These are phyloP conservation scores for Tolypocladium sp. DNA, from an alignment of 2,329 filamentous ascomycete species.

Conservation along the genomic window DNA sequence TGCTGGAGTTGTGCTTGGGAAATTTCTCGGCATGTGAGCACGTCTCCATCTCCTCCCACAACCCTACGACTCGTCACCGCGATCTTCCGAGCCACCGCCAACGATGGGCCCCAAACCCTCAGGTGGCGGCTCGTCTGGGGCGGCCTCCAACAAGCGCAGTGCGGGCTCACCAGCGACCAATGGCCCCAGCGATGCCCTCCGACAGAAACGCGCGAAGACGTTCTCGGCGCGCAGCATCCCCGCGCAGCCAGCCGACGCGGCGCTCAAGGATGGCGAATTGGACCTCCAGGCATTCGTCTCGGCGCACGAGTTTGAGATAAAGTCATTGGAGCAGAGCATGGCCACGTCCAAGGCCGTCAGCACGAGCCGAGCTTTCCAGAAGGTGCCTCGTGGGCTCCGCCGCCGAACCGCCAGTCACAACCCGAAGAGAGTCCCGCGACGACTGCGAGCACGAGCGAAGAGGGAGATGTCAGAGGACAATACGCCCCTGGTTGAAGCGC, in stretches of 20 bases:
- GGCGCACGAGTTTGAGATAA: constrained; percentile 83
- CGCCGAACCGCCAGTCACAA: constrained; percentile 92
- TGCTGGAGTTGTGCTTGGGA: background rate
- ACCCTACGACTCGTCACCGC: background rate
- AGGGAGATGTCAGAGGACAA: constrained; percentile 82
- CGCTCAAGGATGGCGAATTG: constrained; percentile 64
- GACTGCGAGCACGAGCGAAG: constrained; percentile 60
- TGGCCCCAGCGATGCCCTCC: constrained; percentile 14
- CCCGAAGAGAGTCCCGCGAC: constrained; percentile 76
- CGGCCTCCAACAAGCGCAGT: constrained; percentile 17
- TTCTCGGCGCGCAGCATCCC: constrained; percentile 40
- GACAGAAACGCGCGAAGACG: constrained; percentile 36
- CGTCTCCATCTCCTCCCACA: background rate
- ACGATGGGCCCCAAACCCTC: constrained; percentile 16
- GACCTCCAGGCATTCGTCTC: constrained; percentile 78
- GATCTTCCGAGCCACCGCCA: constrained; percentile 8
- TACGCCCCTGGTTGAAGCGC: constrained; percentile 66
- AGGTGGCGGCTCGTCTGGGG: constrained; percentile 14
- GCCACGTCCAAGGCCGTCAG: constrained; percentile 54
- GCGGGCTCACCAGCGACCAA: constrained; percentile 9
- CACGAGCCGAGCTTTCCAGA: constrained; percentile 74
- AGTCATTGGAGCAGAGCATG: constrained; percentile 75
- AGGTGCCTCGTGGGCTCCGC: constrained; percentile 75
- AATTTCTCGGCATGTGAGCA: background rate
- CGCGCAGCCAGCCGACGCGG: constrained; percentile 39